Evolutionary conservation across 306 rosid species (phyloP), one percentile per base, ranked within the genome.

Genomic region (Vigna angularis): DNA sequence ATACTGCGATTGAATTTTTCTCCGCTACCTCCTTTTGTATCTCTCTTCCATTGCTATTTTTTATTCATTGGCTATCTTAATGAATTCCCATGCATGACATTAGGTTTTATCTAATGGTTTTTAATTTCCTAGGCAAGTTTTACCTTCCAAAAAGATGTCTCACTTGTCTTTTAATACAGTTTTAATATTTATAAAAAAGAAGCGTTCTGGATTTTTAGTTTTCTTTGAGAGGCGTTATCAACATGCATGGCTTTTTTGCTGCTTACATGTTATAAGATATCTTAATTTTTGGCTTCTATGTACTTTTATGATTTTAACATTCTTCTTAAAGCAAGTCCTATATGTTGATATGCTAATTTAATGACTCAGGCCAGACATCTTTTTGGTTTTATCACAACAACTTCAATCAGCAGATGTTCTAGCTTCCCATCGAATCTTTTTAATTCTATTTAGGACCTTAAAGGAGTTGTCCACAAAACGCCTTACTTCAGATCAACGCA

Each of bases 401-500:
- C 97, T 95, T 86, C 97, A 88, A 78, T 86, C 97, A 50, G 91
- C 96, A 68, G 96, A 91, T 85, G 87, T 85, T 77, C 88, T 92
- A 84, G 86, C 94, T 42, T 92, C 98, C 80, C 95, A 91, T 81
- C 75, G 98, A 66, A 92, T 91, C 62, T 92, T 92, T 79, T 86
- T 88, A 93, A 91, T 87, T 79, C 87, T 95, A 48, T 91, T 89
- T 84, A 90, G 92, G 83, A 87, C 92, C 44, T 83, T 95, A 84
- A 95, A 91, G 73, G 98, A 95, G 86, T 84, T 95, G 84, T 89
- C 98, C 74, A 90, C 91, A 40, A 95, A 92, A 82, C 97, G 97
- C 82, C 97, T 95, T 52, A 84, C 87, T 3, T 86, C 92, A 42
- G 97, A 93, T 83, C 95, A 92, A 72, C 90, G 87, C 87, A 89